Evolutionary conservation across 352 stramenopile genomes (phyloP), one percentile per base, ranked within the genome.

Genomic region (Nothophytophthora sp.): DNA sequence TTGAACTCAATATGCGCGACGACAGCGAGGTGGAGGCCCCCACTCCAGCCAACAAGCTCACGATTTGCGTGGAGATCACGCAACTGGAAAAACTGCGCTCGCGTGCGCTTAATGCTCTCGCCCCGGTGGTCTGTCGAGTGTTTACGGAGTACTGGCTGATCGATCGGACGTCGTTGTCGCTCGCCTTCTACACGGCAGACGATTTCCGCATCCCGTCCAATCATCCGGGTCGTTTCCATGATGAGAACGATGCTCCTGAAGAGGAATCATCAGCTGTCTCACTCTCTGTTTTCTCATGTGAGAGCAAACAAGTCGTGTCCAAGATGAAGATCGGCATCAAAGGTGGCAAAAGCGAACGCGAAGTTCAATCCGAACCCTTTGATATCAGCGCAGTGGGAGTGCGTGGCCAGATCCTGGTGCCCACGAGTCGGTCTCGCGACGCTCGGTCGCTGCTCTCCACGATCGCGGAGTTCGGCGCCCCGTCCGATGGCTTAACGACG

Each of bases 141-240:
- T 95, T 84, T 46, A 84, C 67, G 5, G 81, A 95, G 43, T 95
- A 92, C 55, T 95, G 84, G 84, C 49, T 95, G 34, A 87, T 95
- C 40, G 81, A 95, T 46, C 78, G 84, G 22, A 90, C 84, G 13
- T 82, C 69, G 22, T 56, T 95, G 2, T 84, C 67, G 6, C 74
- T 95, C 7, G 64, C 71, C 11, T 89, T 88, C 48, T 82, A 88
- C 39, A 90, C 81, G 6, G 67, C 65, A 2, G 70, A 84, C 45
- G 73, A 79, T n/a, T 86, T 73, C 20, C 61, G 74, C 8, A 86
- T 86, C 28, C 63, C 71, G 16, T 76, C 73, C 48, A 73, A 81
- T 56, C 43, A 74, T 39, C 60, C 70, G 16, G 55, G 52, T 0
- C 60, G 64, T 35, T 38, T 64, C 5, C 52, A 45, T 72, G 61